Evolutionary conservation across 768 basidiomycete species (phyloP).

Genomic region (Auriscalpium microsporum): DNA sequence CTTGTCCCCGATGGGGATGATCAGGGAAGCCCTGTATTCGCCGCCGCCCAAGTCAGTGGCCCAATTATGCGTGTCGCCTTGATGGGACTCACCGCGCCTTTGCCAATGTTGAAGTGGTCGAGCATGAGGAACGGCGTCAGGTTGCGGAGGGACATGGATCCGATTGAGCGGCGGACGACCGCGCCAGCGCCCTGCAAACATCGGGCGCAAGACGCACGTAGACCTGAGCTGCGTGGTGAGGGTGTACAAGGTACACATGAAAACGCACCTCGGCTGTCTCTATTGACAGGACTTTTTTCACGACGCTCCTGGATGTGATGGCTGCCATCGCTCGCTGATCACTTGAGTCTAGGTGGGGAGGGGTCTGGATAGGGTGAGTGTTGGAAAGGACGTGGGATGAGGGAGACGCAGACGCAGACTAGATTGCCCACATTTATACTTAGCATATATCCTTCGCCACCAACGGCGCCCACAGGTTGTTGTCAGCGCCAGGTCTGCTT

Average conservation of each 20-base stretch:
- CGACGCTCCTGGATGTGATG: constrained; percentile 54
- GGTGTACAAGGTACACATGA: too few species aligned
- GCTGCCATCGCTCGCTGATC: constrained; percentile 9
- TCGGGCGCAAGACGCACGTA: background rate
- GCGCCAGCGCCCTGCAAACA: constrained; percentile 64
- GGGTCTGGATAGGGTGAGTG: too few species aligned
- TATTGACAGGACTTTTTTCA: constrained; percentile 69
- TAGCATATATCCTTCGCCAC: too few species aligned
- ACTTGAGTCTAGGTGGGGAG: too few species aligned
- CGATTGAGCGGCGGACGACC: constrained; percentile 80
- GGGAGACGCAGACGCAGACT: too few species aligned
- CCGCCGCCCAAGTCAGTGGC: background rate
- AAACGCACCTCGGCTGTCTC: constrained; percentile 58
- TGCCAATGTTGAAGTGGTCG: constrained; percentile 66
- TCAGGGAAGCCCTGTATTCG: constrained; percentile 74
- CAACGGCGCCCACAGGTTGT: too few species aligned
- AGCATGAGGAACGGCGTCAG: constrained; percentile 89
- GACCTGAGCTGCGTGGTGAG: too few species aligned
- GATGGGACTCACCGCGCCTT: constrained; percentile 50
- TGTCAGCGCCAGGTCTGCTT: too few species aligned
- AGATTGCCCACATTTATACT: too few species aligned
- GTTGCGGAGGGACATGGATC: constrained; percentile 63
- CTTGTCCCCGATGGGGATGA: constrained; percentile 88
- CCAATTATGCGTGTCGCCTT: background rate
- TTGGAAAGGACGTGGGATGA: too few species aligned